Base-by-base conservation (phyloP, 2,329 filamentous ascomycete genomes). In the Ceratocystis smalleyi region DNA sequence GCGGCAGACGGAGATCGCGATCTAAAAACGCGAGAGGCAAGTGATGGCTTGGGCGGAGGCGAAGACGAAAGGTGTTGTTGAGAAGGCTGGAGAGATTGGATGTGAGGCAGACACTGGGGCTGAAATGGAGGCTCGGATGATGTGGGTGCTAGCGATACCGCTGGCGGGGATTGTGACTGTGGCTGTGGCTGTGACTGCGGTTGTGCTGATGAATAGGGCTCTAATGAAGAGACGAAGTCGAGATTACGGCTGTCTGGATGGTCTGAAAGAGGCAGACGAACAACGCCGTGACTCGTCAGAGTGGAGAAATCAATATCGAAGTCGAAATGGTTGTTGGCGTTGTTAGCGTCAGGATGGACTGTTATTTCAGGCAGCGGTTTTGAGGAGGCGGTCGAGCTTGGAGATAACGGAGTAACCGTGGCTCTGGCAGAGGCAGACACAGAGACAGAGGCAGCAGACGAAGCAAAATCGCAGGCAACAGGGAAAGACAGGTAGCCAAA, bases 1-100 rank as follows among this genome's bases (percentile, higher is more conserved):
- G 68, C 68, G 47, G 70, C 65, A 65, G 67, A 64, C 54, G 67
- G 64, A 62, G 67, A 65, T 65, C 68, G 68, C n/a, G 54, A 57
- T 35, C 54, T 57, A 5, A 57, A 57, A 8, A 57, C 54, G 67
- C 65, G 64, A 62, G 66, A 68, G 47, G 67, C 64, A 19, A 57
- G 54, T n/a, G 54, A 57, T 3, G 30, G 35, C 32, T 27, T 57
- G 54, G 7, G 27, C 3, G 12, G 54, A 19, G 17, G 54, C 15
- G 27, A 8, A 30, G 47, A 27, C 15, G 19, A 27, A 51, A 24
- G 8, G 24, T 22, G 10, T 51, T 22, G 47, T 51, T 22, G 47
- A 15, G 19, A n/a, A 47, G 45, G 19, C 17, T 35, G 35, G 12
- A 40, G 54, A 8, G 27, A 19, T 12, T 57, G 27, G 3, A 17